phyloP scores from a whole-genome alignment of 192 early-diverging fungal species.

The Mortierella alpina region DNA sequence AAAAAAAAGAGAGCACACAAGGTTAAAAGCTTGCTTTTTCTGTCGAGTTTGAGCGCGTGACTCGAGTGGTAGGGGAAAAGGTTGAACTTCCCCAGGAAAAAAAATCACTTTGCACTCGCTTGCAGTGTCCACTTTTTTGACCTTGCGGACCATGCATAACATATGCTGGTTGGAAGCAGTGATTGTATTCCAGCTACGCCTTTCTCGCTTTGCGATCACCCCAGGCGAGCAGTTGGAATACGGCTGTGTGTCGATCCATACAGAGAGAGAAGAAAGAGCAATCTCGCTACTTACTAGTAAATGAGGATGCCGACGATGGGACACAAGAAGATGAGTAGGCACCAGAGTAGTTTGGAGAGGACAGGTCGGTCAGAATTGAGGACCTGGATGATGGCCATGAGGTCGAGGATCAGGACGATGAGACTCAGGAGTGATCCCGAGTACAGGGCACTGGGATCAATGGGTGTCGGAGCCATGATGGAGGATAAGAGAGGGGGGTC shows the following conservation, averaged over 20 bases:
- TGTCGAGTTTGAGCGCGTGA: too few species aligned
- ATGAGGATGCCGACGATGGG: conserved; percentile 65
- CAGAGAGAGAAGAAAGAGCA: not conserved
- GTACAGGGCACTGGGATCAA: conserved; percentile 25
- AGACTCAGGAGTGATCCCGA: conserved; percentile 31
- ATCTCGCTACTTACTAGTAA: conserved; percentile 65
- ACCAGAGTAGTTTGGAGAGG: conserved; percentile 64
- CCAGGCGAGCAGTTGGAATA: not conserved
- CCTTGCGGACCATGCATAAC: not conserved
- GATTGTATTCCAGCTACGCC: too few species aligned
- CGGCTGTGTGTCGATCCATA: not conserved
- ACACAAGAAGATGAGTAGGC: conserved; percentile 68
- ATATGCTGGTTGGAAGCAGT: not conserved
- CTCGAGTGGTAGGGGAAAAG: too few species aligned
- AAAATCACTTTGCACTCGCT: not conserved
- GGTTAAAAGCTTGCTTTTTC: too few species aligned
- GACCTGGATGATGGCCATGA: conserved; percentile 68
- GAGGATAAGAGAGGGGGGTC: conserved; percentile 10
- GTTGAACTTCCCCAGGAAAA: not conserved
- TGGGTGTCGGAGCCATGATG: not conserved
- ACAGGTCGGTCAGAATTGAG: conserved; percentile 62
- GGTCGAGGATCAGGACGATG: conserved; percentile 63
- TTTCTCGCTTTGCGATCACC: too few species aligned
- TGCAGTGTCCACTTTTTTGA: not conserved
- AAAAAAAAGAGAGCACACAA: not conserved